Evolutionary conservation across 495 filamentous ascomycete species (phyloP), one percentile per base, ranked within the genome.

Genomic region (Neurospora sublineolata): DNA sequence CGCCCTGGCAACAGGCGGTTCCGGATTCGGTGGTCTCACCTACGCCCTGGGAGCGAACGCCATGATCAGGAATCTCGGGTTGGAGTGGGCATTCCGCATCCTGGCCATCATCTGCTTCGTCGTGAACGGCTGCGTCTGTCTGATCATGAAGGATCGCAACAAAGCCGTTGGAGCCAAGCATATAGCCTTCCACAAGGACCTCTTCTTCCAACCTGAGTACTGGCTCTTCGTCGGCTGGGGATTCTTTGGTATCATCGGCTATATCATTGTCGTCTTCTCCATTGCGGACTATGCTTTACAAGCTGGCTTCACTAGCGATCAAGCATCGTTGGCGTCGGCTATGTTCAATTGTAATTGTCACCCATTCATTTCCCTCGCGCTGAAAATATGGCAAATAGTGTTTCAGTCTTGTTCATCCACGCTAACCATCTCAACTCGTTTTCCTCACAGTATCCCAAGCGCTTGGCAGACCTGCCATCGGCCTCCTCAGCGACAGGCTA

Each of bases 11-110:
- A 86, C 91, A 0, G 86, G 88, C 14, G 93, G 92, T 0, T 90
- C 87, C n/a, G 92, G 93, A 18, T 83, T 94, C 37, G 91, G 91
- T 14, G 93, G 93, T 0, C 77, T 96, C 23, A 83, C 86, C 4
- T 91, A 88, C 75, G 77, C 83, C 77, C 67, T 86, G 82, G 74
- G 89, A 11, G 84, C 87, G 0, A 85, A 87, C 68, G 83, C 85
- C 36, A 88, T 86, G 75, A 92, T 95, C 74, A 78, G 86, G 8
- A 82, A 84, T 36, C 79, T 91, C 1, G 86, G 85, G 1, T 80
- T 92, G 4, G 78, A 83, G 0, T 92, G 89, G 89, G 83, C 92
- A 1, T 91, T 92, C 73, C 85, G 91, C 8, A 85, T 92, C n/a
- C 80, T 91, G 1, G 92, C 86, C 7, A 84, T 92, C 69, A 69